These are phyloP conservation scores for Zymoseptoria brevis DNA, from an alignment of 2,329 filamentous ascomycete genomes.

Conservation along the genomic window DNA sequence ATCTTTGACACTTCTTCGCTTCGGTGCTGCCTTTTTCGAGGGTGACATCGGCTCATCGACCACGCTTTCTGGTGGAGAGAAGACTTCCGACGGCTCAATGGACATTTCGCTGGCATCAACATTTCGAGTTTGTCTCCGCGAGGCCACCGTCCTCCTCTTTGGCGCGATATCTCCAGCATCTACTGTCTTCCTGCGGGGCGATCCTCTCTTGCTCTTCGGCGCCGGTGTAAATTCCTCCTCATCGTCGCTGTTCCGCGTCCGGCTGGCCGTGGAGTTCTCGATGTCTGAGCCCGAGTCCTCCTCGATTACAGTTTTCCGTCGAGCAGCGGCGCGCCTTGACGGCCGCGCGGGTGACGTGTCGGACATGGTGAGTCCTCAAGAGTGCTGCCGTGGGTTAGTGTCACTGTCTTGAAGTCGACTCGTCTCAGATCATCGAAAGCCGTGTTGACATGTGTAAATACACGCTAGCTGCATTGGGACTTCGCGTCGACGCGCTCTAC, in stretches of 20 bases:
- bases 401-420: not conserved
- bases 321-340: constrained; percentile 52
- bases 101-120: constrained; percentile 47
- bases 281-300: constrained; percentile 54
- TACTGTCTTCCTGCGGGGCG: constrained; percentile 46
- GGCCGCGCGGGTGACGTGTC: constrained; percentile 42
- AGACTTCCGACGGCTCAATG: constrained; percentile 53
- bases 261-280: constrained; percentile 48
- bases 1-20: constrained; percentile 55
- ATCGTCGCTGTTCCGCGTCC: constrained; percentile 51
- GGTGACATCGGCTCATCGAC: constrained; percentile 47
- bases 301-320: constrained; percentile 68
- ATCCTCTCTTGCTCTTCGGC: constrained; percentile 51
- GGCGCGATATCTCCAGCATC: constrained; percentile 43
- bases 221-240: constrained; percentile 78
- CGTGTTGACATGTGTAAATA: not conserved
- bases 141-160: constrained; percentile 31
- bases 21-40: constrained; percentile 54
- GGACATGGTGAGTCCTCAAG: constrained; percentile 11
- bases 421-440: not conserved
- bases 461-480: not conserved
- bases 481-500: not conserved
- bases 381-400: not conserved
- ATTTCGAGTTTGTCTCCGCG: constrained; percentile 38
- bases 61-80: constrained; percentile 49